Evolutionary conservation across 1,284 basidiomycete species (phyloP), one percentile per base, ranked within the genome.

Genomic region (Apiotrichum siamense): DNA sequence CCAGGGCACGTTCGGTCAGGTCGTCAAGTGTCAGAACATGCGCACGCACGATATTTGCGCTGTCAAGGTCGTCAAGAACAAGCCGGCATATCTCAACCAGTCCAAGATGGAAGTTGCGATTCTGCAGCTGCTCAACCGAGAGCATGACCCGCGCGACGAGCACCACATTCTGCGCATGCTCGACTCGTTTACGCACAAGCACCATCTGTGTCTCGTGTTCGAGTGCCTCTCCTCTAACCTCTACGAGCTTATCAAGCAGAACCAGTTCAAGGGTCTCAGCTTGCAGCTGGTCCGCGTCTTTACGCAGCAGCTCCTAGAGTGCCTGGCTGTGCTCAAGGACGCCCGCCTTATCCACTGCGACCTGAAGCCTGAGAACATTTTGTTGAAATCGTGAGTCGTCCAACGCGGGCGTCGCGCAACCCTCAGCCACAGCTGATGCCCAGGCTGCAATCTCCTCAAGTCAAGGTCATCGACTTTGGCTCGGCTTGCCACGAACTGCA

Each of bases 41-140:
- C 89, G 93, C 75, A 97, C 89, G 33, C 92, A 97, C 73, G 93
- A 97, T 72, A 89, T 98, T 47, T 90, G 96, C 38, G 96, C 96
- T 15, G 94, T 98, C 57, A 98, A 98, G 75, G 96, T 98, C 17
- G 92, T 98, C 66, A 98, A 98, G 79, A 98, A 98, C 76, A 98
- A 98, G 75, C 94, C 94, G 3, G 94, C 94, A 0, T 98, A 98
- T 77, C 93, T 97, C 75, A 96, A 97, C 70, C 94, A 98, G 77
- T 91, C 87, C 75, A 97, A 97, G 88, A 98, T 98, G 94, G 96
- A 98, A 74, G 96, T 98, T 23, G 97, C 93, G 0, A 97, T 98
- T 59, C 78, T 98, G 44, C 90, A 97, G 69, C 78, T 97, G 75
- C 80, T 97, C 59, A 96, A 97, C 76, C 88, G 86, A 70, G 83